Base-by-base conservation (phyloP, 2,329 filamentous ascomycete genomes). In the Alternaria ethzedia region DNA sequence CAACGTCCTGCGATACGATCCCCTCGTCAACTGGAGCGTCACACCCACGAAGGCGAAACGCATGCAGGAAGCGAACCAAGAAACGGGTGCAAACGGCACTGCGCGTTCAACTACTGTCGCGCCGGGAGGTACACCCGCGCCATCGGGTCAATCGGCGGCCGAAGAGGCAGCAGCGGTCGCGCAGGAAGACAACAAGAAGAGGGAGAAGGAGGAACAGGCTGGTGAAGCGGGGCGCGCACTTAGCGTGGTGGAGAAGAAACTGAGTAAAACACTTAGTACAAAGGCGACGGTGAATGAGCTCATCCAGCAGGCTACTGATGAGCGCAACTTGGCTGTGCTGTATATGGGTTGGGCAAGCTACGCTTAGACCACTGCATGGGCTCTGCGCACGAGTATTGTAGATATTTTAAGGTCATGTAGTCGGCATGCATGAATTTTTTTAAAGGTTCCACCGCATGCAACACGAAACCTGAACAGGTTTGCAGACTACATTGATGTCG, bases 1-100 rank as follows among this genome's bases (percentile, higher is more conserved):
- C 20, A 96, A 99, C 76, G 96, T 99, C 21, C 84, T 99, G 63
- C 91, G 96, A n/a, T 98, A 97, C 80, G 96, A 99, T 84, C 96
- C 96, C 1, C 83, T 99, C 65, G 97, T 98, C 79, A 96, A 90
- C 64, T 99, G 96, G 96, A 95, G 93, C 36, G 90, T 97, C 59
- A 96, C 92, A 11, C 88, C 89, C 0, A 79, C 90, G 15, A 86
- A 89, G 52, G 86, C 89, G 59, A 89, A 88, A 77, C 85, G 86
- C 58, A 90, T 91, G 86, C 89, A 91, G 73, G 87, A 90, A 70
- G 88, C 86, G 9, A 66, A 70, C 49, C 83, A 89, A 47, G 85
- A 86, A 44, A 86, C 86, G 9, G 82, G 75, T 28, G 82, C 60
- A 3, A 78, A 77, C 15, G 72, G 70, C 12, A 70, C 70, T 1